Evolutionary conservation across 2,329 filamentous ascomycete genomes (phyloP).

Genomic region (Podosphaera xanthii): DNA sequence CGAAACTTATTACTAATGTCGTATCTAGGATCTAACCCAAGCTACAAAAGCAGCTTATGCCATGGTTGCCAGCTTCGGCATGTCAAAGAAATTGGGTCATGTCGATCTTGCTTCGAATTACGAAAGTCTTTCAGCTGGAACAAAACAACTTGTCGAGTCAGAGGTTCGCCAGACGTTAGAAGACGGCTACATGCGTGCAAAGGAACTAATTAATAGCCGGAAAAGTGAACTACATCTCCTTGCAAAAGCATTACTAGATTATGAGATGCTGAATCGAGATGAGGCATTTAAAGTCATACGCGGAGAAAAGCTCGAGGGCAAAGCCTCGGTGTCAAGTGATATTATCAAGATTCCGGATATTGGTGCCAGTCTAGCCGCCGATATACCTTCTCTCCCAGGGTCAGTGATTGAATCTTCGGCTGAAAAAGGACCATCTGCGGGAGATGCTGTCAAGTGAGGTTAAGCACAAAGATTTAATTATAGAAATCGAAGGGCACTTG

Average conservation of each 20-base stretch:
- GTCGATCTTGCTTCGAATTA: constrained; percentile 73
- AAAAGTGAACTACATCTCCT: constrained; percentile 71
- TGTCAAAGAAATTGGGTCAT: constrained; percentile 71
- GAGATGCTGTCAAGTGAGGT: constrained; percentile 11
- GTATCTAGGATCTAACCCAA: constrained; percentile 47
- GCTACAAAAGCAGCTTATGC: constrained; percentile 66
- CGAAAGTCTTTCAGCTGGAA: constrained; percentile 60
- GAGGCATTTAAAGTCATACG: constrained; percentile 81
- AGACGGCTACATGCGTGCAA: constrained; percentile 56
- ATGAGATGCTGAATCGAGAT: constrained; percentile 72
- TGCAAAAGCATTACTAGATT: constrained; percentile 75
- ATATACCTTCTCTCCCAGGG: constrained; percentile 10
- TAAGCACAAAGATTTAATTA: not conserved
- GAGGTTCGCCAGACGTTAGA: constrained; percentile 74
- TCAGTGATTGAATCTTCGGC: constrained; percentile 7
- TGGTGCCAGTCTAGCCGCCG: constrained; percentile 1
- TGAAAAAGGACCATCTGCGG: constrained; percentile 9
- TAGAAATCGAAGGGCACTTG: not conserved
- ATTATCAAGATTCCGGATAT: constrained; percentile 42
- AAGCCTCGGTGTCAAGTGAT: constrained; percentile 33
- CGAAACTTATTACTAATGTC: constrained; percentile 10
- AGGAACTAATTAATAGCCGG: constrained; percentile 45
- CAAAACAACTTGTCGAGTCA: constrained; percentile 63
- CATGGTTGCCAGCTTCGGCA: constrained; percentile 77
- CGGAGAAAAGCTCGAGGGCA: constrained; percentile 57